Conservation (phyloP, 2,329 filamentous ascomycete species). For the Colletotrichum caudatum region DNA sequence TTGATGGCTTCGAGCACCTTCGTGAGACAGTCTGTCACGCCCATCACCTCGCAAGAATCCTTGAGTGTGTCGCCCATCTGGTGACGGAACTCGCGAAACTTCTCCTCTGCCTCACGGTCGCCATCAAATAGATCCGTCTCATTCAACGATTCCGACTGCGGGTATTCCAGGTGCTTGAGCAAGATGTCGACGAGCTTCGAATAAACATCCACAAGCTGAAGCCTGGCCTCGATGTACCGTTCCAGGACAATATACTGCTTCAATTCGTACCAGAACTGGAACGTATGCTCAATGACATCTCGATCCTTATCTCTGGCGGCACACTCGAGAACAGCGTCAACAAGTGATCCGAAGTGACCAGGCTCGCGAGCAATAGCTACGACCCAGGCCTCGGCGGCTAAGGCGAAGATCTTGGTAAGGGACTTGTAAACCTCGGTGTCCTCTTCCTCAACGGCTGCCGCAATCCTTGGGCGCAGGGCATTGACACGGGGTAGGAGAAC, state of each 20-base stretch:
- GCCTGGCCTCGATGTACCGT: conserved; percentile 84
- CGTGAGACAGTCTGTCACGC: conserved; percentile 87
- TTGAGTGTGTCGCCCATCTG: conserved; percentile 98
- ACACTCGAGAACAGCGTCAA: conserved; percentile 93
- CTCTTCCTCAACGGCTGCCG: conserved; percentile 79
- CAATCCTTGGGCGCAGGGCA: conserved; percentile 80
- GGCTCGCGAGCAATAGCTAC: conserved; percentile 90
- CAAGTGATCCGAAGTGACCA: conserved; percentile 81
- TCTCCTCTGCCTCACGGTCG: conserved; percentile 94
- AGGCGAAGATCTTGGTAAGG: conserved; percentile 89
- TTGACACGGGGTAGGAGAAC: conserved; percentile 85
- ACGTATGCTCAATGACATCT: conserved; percentile 93
- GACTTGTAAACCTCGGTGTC: conserved; percentile 89
- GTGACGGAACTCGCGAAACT: conserved; percentile 96
- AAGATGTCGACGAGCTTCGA: conserved; percentile 93
- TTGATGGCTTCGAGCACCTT: conserved; percentile 92
- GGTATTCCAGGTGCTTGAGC: conserved; percentile 90
- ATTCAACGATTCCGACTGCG: conserved; percentile 77
- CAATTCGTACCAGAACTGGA: conserved; percentile 97
- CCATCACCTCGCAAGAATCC: conserved; percentile 96
- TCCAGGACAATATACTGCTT: conserved; percentile 96
- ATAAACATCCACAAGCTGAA: conserved; percentile 84
- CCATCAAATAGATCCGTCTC: conserved; percentile 92
- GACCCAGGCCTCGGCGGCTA: conserved; percentile 95
- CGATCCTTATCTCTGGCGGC: conserved; percentile 87